Percentiles rank a stretch among this genome's conserved stretches.
Conservation (phyloP, 163 green algal genomes). For the Smithsoniella earleae region DNA sequence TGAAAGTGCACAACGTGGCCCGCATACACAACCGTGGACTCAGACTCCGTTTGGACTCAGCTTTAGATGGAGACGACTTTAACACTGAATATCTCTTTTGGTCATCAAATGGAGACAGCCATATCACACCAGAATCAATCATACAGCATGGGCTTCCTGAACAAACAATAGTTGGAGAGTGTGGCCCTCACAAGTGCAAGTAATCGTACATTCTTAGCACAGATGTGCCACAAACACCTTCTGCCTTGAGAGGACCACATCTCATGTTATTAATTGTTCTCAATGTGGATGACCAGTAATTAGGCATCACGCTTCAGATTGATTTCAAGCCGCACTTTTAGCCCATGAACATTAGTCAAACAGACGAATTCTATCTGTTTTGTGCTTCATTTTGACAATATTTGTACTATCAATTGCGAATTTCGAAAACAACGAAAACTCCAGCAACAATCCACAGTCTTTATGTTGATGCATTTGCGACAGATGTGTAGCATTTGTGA, state of each 20-base stretch:
- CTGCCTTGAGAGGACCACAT: too few species aligned
- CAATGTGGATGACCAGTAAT: too few species aligned
- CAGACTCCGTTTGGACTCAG: not conserved
- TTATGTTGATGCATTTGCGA: too few species aligned
- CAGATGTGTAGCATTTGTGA: too few species aligned
- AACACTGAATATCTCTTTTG: slow-evolving; percentile 22
- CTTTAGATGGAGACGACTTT: slow-evolving; percentile 11
- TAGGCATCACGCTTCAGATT: too few species aligned
- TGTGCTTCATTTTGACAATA: too few species aligned
- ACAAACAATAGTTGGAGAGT: not conserved
- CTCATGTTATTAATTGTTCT: too few species aligned
- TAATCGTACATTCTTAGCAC: not conserved
- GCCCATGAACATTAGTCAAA: not conserved
- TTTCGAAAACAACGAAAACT: too few species aligned
- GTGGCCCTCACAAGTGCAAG: not conserved
- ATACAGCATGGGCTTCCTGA: slow-evolving; percentile 18
- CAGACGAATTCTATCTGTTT: too few species aligned
- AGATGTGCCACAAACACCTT: not conserved
- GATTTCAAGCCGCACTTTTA: too few species aligned
- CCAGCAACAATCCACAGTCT: too few species aligned
- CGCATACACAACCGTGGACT: slow-evolving; percentile 9
- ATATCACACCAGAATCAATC: not conserved
- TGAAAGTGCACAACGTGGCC: not conserved
- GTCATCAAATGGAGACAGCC: not conserved
- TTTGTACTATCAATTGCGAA: too few species aligned